Conservation (phyloP, 192 early-diverging fungal species). For the Mortierella antarctica region DNA sequence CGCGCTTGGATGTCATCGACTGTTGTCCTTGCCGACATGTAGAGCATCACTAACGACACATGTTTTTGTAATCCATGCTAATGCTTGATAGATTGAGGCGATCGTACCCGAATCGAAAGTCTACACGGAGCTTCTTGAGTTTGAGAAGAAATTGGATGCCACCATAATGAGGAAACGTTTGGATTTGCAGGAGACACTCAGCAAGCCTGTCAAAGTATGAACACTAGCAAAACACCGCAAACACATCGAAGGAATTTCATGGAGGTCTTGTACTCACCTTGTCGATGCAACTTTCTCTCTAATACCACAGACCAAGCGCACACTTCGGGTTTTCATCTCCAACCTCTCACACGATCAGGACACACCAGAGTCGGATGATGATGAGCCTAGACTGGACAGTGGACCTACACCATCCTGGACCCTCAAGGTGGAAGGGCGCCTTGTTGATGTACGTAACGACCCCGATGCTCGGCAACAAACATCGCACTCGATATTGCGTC, state of each 20-base stretch:
- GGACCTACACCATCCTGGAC: conserved; percentile 87
- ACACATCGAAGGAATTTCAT: not conserved
- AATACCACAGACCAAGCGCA: conserved; percentile 69
- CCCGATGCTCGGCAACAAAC: not conserved
- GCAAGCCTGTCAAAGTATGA: conserved; percentile 76
- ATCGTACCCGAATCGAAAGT: conserved; percentile 93
- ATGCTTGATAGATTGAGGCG: conserved; percentile 75
- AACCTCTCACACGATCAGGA: conserved; percentile 86
- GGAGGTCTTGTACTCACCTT: not conserved
- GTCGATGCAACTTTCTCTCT: not conserved
- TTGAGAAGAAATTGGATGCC: conserved; percentile 89
- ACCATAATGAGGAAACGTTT: conserved; percentile 91
- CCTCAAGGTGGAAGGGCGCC: conserved; percentile 87
- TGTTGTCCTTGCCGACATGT: not conserved
- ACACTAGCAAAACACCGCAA: not conserved
- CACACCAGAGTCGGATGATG: conserved; percentile 57
- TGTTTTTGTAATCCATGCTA: no score
- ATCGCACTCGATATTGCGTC: not conserved
- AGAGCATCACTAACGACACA: not conserved
- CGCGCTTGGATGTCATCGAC: not conserved
- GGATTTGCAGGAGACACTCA: conserved; percentile 88
- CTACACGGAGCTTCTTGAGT: conserved; percentile 86
- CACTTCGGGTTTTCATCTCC: conserved; percentile 92
- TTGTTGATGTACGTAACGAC: conserved; percentile 75
- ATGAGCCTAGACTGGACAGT: conserved; percentile 58